Percentiles rank a stretch among this genome's conserved stretches.
Conservation (phyloP, 2,329 filamentous ascomycete genomes). For the Coniochaeta sp. region DNA sequence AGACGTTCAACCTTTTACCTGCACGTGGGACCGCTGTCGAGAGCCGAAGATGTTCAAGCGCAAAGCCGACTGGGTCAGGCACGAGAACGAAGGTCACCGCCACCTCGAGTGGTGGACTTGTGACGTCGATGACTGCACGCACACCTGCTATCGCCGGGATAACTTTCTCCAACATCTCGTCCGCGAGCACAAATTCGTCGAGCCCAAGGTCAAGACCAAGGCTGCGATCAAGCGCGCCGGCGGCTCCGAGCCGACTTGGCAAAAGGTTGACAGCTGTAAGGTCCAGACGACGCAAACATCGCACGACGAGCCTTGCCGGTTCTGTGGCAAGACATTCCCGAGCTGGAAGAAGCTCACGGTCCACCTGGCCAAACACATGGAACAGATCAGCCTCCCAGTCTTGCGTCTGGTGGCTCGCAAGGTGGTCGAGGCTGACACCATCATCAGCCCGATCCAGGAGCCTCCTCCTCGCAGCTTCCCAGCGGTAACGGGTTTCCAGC, state of each 20-base stretch:
- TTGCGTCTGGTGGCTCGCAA: conserved; percentile 47
- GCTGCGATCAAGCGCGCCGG: conserved; percentile 55
- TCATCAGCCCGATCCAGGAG: conserved; percentile 62
- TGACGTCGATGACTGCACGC: conserved; percentile 70
- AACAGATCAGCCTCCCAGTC: conserved; percentile 79
- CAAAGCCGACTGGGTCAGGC: conserved; percentile 92
- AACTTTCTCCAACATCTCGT: conserved; percentile 92
- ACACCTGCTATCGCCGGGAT: conserved; percentile 79
- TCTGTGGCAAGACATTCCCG: conserved; percentile 73
- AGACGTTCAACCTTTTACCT: conserved; percentile 88
- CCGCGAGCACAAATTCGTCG: conserved; percentile 78
- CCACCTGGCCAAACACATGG: conserved; percentile 93
- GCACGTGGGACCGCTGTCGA: conserved; percentile 75
- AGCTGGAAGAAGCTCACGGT: conserved; percentile 92
- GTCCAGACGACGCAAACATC: conserved; percentile 58
- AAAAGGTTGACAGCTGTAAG: conserved; percentile 71
- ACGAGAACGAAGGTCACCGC: conserved; percentile 86
- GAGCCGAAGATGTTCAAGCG: conserved; percentile 91
- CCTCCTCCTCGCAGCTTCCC: conserved; percentile 33
- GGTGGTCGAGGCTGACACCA: conserved; percentile 49
- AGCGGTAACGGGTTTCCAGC: conserved; percentile 13
- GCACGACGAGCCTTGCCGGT: conserved; percentile 74
- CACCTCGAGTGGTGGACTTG: conserved; percentile 91
- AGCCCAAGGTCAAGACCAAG: conserved; percentile 74
- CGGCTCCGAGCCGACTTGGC: conserved; percentile 60